Evolutionary conservation across 2,329 filamentous ascomycete species (phyloP).

Genomic region (Sporothrix pseudoabietina): DNA sequence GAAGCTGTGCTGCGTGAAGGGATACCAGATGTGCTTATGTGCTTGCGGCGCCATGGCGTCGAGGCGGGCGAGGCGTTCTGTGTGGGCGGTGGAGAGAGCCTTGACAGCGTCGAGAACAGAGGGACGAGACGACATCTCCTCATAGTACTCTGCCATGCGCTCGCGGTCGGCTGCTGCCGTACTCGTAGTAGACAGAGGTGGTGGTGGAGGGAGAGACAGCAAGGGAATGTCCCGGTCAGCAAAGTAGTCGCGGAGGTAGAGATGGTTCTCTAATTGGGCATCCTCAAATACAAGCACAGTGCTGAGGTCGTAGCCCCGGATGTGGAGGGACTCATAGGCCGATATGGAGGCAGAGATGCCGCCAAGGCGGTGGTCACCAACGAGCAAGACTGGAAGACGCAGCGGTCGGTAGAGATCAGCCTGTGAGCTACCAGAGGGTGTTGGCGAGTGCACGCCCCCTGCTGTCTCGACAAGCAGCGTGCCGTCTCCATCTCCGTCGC

Average conservation of each 20-base stretch:
- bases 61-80: slow-evolving; percentile 58
- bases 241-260: slow-evolving; percentile 71
- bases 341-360: slow-evolving; percentile 81
- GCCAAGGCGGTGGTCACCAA: slow-evolving; percentile 74
- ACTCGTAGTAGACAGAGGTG: slow-evolving; percentile 47
- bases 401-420: slow-evolving; percentile 76
- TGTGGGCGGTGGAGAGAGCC: slow-evolving; percentile 45
- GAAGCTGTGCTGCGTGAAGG: slow-evolving; percentile 77
- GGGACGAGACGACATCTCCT: slow-evolving; percentile 45
- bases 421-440: slow-evolving; percentile 73
- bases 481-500: background rate
- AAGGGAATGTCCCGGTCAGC: slow-evolving; percentile 57
- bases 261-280: slow-evolving; percentile 65
- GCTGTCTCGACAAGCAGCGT: slow-evolving; percentile 76
- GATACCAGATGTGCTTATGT: slow-evolving; percentile 74
- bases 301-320: slow-evolving; percentile 79
- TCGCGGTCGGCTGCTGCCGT: slow-evolving; percentile 50
- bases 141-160: slow-evolving; percentile 67
- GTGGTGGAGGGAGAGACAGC: slow-evolving; percentile 63
- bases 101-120: slow-evolving; percentile 54
- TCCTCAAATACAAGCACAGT: slow-evolving; percentile 70
- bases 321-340: slow-evolving; percentile 73
- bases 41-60: slow-evolving; percentile 65
- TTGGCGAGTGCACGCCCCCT: slow-evolving; percentile 78
- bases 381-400: slow-evolving; percentile 70